Percentiles rank a stretch among this genome's conserved stretches.
phyloP scores from a whole-genome alignment of 129 eudicot genomes.

The Saussurea involucrata region DNA sequence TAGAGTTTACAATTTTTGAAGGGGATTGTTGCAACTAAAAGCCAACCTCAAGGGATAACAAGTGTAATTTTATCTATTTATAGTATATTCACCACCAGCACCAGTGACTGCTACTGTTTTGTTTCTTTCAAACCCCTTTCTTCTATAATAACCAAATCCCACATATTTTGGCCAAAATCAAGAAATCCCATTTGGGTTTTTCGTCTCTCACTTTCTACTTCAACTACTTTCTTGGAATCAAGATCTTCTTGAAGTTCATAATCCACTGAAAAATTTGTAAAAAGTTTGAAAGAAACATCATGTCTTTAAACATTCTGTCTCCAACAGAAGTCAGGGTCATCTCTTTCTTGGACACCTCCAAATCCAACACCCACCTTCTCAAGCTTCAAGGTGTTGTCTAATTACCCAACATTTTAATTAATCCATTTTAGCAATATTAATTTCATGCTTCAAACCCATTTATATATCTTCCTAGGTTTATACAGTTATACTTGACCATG shows the following conservation, averaged over 20 bases:
- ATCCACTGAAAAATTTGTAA: conserved; percentile 3
- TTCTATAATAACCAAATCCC: conserved; percentile 1
- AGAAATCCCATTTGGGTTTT: neutral
- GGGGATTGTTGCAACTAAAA: neutral
- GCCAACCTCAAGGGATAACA: conserved; percentile 17
- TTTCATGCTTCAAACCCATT: no score
- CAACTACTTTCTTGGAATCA: neutral
- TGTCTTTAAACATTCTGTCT: conserved; percentile 75
- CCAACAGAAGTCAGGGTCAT: conserved; percentile 59
- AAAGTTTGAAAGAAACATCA: conserved; percentile 16
- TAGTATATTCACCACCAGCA: conserved; percentile 6
- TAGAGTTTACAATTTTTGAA: neutral
- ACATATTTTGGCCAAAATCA: neutral
- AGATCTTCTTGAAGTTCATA: conserved; percentile 15
- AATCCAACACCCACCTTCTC: conserved; percentile 43
- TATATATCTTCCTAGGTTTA: neutral
- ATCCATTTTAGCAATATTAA: neutral
- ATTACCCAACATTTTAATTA: neutral
- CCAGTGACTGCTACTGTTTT: neutral
- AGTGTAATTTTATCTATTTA: conserved; percentile 17
- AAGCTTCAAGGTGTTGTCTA: conserved; percentile 64
- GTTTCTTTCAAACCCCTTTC: neutral
- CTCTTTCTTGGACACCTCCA: conserved; percentile 70
- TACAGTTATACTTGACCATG: neutral
- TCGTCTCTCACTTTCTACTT: conserved; percentile 3